Base-by-base conservation (phyloP, 202 grass and related monocot species). In the Brachypodium distachyon region DNA sequence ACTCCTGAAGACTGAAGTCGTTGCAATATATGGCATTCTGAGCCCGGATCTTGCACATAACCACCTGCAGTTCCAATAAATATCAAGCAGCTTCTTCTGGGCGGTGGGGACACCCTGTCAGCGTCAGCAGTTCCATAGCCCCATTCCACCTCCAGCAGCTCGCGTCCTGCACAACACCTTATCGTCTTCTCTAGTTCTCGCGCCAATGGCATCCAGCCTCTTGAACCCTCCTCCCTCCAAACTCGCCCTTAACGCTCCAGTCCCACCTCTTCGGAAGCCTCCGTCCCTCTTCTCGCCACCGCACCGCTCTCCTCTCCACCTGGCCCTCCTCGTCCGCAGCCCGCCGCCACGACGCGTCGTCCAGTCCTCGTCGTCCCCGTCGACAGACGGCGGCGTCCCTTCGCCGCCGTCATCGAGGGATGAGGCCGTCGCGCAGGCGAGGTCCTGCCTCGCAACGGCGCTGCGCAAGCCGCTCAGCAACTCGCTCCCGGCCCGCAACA, bases 401-500 rank as follows among this genome's bases (percentile, higher is more conserved):
- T 70, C 83, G 36, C 86, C 91, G 2, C 89, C 91, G 23, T 80
- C 84, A 9, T 90, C 91, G 9, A 87, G 91, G 77, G 82, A 90
- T 82, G 95, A 97, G 70, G 95, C 87, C 9, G 77, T 97, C 38
- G 83, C 80, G 12, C 91, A 92, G 72, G 91, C 89, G 26, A 89
- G 88, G 66, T 83, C 81, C 38, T 94, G 84, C 68, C 85, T 97
- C 14, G 69, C 81, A 44, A 19, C 84, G 31, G 79, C 84, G 23
- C 77, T 97, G 31, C 84, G 77, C 61, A 97, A 89, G 80, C 82
- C 88, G 61, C 83, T 97, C 73, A 85, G 52, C 76, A 92, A 81
- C 67, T 59, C 84, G 16, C 12, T 77, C 17, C 69, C 84, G 40
- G 77, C 58, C 44, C 82, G 82, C 23, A n/a, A n/a, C n/a, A n/a